Base-by-base conservation (phyloP, 805 yeast species). In the Candida ficus region DNA sequence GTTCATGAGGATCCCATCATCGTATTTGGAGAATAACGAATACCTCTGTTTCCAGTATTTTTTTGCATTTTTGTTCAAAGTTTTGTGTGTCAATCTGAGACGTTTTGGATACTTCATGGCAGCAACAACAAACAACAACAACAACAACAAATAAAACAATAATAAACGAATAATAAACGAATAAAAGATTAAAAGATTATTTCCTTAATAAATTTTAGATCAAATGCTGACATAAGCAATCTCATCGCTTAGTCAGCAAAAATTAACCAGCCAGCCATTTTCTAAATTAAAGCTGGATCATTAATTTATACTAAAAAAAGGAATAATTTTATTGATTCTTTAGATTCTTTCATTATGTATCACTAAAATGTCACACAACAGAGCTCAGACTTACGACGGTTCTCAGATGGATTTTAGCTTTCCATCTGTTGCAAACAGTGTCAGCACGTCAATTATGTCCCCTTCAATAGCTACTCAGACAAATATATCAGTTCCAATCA, bases 1-100 rank as follows among this genome's bases (percentile, higher is more conserved):
- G 1, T 83, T 82, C 65, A 90, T 67, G 39, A 68, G 68, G 2
- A 88, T 70, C 0, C 93, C 91, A 7, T 77, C 72, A 52, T 85
- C 87, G 49, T 70, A 83, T 46, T 62, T 66, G 6, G 76, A 64
- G 56, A 89, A 89, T 9, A 89, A 56, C 13, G 57, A 55, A 47
- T 75, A 71, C n/a, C 95, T 61, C 31, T 73, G 70, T 18, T 58
- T 58, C 89, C 90, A 86, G 58, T 73, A 58, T 26, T 54, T 57
- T 32, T 47, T 53, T 23, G 47, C 41, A 25, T 53, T 44, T 18
- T 50, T 49, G 20, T 42, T 47, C 16, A 50, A n/a, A 16, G 31
- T 29, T 9, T 29, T 29, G 6, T 29, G 12, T 5, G 31, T 29
- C n/a, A n/a, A n/a, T n/a, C n/a, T n/a, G n/a, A n/a, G n/a, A n/a